These are phyloP conservation scores for Rhodotorula sp. DNA, from an alignment of 1,284 basidiomycete species.

Conservation along the genomic window DNA sequence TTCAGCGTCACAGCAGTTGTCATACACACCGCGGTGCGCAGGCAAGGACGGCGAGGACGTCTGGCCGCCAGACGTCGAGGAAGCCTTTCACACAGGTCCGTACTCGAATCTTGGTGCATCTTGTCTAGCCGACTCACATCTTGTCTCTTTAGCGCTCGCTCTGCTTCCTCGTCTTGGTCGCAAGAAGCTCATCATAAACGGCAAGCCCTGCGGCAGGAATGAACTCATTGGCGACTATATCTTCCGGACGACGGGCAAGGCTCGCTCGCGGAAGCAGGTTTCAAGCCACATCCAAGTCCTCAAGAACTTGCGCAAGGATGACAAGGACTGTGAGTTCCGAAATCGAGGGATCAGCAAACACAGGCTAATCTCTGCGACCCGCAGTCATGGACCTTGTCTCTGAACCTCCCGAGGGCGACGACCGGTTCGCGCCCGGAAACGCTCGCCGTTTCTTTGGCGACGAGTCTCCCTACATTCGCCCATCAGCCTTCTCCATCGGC, in stretches of 20 bases:
- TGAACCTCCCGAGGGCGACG: constrained; percentile 40
- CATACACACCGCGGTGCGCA: no score
- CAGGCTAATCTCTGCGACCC: background rate
- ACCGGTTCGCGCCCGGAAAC: constrained; percentile 31
- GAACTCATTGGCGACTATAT: constrained; percentile 57
- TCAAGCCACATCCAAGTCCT: constrained; percentile 51
- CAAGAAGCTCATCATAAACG: constrained; percentile 55
- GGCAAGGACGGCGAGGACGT: constrained; percentile 49
- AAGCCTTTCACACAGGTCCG: constrained; percentile 52
- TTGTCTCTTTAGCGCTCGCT: constrained; percentile 46
- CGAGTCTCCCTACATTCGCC: constrained; percentile 7
- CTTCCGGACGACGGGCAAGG: constrained; percentile 52
- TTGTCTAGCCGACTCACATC: background rate
- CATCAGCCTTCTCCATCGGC: background rate
- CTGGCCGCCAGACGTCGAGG: constrained; percentile 53
- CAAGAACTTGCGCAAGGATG: constrained; percentile 50
- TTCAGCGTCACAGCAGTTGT: background rate
- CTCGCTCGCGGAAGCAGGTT: constrained; percentile 50
- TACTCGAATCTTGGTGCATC: background rate
- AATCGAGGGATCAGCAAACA: background rate
- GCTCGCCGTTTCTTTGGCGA: constrained; percentile 39
- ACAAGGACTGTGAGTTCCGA: constrained; percentile 46
- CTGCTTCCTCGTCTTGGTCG: constrained; percentile 53
- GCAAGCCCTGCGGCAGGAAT: constrained; percentile 56
- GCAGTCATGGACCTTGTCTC: constrained; percentile 41